Evolutionary conservation across 75 land plant species (phyloP).

Genomic region (Cunninghamia lanceolata): DNA sequence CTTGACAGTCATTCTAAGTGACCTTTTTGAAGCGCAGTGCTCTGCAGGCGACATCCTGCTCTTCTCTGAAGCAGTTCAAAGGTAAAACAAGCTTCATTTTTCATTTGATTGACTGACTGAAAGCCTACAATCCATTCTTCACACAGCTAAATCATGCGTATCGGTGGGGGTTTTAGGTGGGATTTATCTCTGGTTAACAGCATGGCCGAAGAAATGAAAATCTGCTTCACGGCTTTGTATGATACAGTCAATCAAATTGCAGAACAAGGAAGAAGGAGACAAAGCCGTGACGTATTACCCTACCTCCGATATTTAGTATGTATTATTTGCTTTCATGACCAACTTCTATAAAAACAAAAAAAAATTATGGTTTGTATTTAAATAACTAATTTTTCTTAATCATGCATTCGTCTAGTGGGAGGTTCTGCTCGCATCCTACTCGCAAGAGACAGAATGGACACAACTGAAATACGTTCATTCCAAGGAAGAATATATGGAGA

Average conservation of each 20-base stretch:
- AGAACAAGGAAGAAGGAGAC: conserved; percentile 13
- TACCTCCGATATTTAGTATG: background rate
- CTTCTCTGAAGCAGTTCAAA: conserved; percentile 31
- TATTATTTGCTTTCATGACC: background rate
- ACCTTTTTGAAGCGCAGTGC: conserved; percentile 33
- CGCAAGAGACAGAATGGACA: conserved; percentile 56
- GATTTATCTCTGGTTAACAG: conserved; percentile 15
- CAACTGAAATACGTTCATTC: conserved; percentile 27
- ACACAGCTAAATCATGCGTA: background rate
- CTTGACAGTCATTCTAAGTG: conserved; percentile 29
- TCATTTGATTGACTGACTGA: background rate
- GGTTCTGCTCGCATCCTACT: conserved; percentile 23
- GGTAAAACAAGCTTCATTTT: conserved; percentile 4
- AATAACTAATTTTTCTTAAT: background rate
- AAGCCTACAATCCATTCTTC: background rate
- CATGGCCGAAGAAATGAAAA: conserved; percentile 26
- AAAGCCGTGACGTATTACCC: conserved; percentile 14
- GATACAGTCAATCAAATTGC: conserved; percentile 30
- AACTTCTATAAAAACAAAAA: background rate
- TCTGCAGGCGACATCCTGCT: conserved; percentile 26
- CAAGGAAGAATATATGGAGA: conserved; percentile 43
- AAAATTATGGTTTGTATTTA: background rate
- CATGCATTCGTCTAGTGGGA: conserved; percentile 35
- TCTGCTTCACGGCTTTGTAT: conserved; percentile 28
- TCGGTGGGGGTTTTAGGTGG: conserved; percentile 27